phyloP scores from a whole-genome alignment of 129 eudicot genomes.

The Flaveria ramosissima region DNA sequence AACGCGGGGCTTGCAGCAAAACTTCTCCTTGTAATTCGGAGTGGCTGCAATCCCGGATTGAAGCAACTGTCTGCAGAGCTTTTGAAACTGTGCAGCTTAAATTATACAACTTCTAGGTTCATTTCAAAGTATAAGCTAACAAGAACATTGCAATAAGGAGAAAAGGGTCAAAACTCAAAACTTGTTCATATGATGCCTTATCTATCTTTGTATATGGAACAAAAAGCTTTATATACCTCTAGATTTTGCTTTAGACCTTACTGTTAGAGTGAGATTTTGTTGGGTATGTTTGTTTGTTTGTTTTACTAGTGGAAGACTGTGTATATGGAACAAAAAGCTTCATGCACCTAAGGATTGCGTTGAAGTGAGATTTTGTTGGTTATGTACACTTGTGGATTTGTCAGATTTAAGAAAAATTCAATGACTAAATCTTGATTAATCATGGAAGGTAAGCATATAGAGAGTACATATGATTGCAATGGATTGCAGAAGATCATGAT shows the following conservation, averaged over 20 bases:
- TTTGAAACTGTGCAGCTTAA: neutral
- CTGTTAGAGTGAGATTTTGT: too few relatives aligned
- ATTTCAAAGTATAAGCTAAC: conserved; percentile 13
- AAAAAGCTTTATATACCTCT: neutral
- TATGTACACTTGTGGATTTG: too few relatives aligned
- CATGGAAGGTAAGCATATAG: neutral
- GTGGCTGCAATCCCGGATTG: neutral
- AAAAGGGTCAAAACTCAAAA: conserved; percentile 9
- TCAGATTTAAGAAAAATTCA: neutral
- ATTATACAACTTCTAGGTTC: neutral
- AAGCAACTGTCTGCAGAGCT: neutral
- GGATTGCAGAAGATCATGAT: conserved; percentile 4
- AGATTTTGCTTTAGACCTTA: neutral
- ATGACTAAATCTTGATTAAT: conserved; percentile 1
- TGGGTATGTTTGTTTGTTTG: too few relatives aligned
- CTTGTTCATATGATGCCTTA: neutral
- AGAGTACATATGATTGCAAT: conserved; percentile 20
- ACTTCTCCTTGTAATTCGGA: conserved; percentile 11
- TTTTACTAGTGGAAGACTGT: too few relatives aligned
- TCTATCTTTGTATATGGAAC: conserved; percentile 36
- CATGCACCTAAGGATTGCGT: too few relatives aligned
- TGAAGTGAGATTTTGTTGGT: too few relatives aligned
- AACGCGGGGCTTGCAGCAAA: conserved; percentile 27
- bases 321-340: too few relatives aligned
- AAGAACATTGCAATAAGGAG: conserved; percentile 48